Conservation (phyloP, 2,329 filamentous ascomycete species). For the Raffaelea albimanens region DNA sequence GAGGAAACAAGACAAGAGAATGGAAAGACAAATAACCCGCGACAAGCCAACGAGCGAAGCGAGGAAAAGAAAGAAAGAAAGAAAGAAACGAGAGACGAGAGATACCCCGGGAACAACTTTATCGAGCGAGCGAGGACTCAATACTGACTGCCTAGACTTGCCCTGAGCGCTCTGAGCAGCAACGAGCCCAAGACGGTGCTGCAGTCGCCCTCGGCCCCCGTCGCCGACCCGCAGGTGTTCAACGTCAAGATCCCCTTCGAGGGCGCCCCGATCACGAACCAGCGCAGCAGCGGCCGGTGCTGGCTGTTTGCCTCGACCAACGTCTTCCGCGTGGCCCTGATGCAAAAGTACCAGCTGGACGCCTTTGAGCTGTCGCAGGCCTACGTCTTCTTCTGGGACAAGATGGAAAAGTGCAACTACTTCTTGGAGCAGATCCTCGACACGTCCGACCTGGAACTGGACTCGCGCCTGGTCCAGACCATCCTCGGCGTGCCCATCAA, state of each 20-base stretch:
- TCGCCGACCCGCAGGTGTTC: conserved; percentile 70
- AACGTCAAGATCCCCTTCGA: conserved; percentile 76
- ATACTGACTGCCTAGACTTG: conserved; percentile 50
- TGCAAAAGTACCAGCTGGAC: conserved; percentile 70
- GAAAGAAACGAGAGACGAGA: conserved; percentile 17
- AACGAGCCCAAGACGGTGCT: conserved; percentile 59
- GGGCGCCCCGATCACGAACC: conserved; percentile 76
- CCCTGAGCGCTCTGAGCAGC: conserved; percentile 61
- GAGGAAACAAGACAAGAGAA: no score
- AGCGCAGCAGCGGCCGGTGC: conserved; percentile 71
- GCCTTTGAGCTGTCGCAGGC: conserved; percentile 79
- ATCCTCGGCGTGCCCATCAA: conserved; percentile 59
- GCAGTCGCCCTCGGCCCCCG: conserved; percentile 49
- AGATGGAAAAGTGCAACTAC: conserved; percentile 84
- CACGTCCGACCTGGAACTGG: conserved; percentile 60
- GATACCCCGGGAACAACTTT: not conserved
- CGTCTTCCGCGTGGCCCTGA: conserved; percentile 78
- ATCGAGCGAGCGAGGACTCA: no score
- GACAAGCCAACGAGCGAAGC: no score
- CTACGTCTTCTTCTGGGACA: conserved; percentile 90
- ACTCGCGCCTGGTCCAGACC: conserved; percentile 62
- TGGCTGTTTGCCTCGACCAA: conserved; percentile 93
- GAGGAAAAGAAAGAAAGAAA: no score
- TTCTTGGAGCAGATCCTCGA: conserved; percentile 79
- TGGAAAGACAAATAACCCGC: no score